A percentile compares a stretch with the other conserved stretches of the same genome.
Evolutionary conservation across 2,329 filamentous ascomycete genomes (phyloP).

Genomic region (Chaetomium olivaceum): DNA sequence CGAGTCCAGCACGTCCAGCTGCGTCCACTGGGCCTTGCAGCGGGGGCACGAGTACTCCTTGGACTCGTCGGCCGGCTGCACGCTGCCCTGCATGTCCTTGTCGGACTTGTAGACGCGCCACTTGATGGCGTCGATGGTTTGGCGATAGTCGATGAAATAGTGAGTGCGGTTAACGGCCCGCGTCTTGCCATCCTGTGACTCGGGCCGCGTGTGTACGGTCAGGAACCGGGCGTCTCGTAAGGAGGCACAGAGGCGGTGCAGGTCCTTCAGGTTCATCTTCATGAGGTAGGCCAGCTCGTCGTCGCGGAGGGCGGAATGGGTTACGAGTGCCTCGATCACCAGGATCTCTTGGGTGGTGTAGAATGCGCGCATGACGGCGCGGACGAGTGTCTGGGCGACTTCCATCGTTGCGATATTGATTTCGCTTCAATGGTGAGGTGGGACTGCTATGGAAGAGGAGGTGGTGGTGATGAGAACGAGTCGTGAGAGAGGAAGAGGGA

Average conservation of each 20-base stretch:
- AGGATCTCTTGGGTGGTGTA: constrained; percentile 73
- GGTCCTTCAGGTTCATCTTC: constrained; percentile 85
- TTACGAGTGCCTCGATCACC: constrained; percentile 74
- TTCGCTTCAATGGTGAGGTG: constrained; percentile 42
- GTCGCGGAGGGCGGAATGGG: constrained; percentile 76
- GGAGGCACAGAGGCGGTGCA: constrained; percentile 84
- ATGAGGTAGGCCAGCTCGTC: constrained; percentile 86
- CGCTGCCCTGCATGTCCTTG: constrained; percentile 82
- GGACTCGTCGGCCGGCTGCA: constrained; percentile 77
- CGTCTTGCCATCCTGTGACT: constrained; percentile 77
- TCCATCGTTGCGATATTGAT: constrained; percentile 39
- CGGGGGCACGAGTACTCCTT: constrained; percentile 86
- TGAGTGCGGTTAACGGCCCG: constrained; percentile 85
- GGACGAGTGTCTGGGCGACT: constrained; percentile 37
- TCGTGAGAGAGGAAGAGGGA: not conserved
- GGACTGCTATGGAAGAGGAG: not conserved
- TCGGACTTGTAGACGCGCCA: constrained; percentile 88
- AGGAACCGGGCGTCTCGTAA: constrained; percentile 85
- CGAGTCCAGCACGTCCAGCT: constrained; percentile 83
- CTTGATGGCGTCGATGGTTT: constrained; percentile 94
- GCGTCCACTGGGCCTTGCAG: constrained; percentile 84
- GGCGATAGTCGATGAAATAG: constrained; percentile 95
- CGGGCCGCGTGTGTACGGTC: constrained; percentile 73
- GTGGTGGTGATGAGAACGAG: not conserved
- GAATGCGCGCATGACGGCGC: constrained; percentile 73